Evolutionary conservation across 345 rosid species (phyloP).

Genomic region (Garcia nutans): DNA sequence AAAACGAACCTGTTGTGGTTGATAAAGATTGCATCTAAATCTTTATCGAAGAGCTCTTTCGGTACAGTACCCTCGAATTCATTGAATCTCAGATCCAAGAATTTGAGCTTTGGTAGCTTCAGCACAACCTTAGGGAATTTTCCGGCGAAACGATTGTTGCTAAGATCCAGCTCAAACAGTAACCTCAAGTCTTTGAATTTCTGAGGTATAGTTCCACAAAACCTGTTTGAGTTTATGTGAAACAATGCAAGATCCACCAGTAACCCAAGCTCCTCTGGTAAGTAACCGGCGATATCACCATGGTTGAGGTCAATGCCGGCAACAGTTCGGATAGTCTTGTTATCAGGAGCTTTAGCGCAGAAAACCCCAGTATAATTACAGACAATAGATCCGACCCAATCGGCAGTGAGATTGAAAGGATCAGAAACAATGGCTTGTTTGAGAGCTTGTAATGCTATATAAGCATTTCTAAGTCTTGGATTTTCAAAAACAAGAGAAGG

Average conservation of each 20-base stretch:
- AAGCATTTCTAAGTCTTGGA: slow-evolving; percentile 21
- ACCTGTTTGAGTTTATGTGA: slow-evolving; percentile 32
- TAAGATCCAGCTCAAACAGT: slow-evolving; percentile 28
- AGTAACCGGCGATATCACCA: slow-evolving; percentile 27
- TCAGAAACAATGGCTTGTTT: slow-evolving; percentile 27
- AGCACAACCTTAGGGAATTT: slow-evolving; percentile 23
- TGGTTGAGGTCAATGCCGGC: slow-evolving; percentile 37
- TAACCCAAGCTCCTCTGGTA: slow-evolving; percentile 28
- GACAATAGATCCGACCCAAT: slow-evolving; percentile 26
- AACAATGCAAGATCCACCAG: slow-evolving; percentile 28
- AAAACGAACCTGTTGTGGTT: slow-evolving; percentile 30
- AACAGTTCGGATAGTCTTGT: slow-evolving; percentile 8
- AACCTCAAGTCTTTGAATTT: slow-evolving; percentile 12
- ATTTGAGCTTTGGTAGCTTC: slow-evolving; percentile 15
- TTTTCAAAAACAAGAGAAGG: slow-evolving; percentile 21
- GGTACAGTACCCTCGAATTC: slow-evolving; percentile 28
- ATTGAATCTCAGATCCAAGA: slow-evolving; percentile 28
- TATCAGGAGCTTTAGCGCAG: slow-evolving; percentile 25
- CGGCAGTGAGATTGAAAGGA: slow-evolving; percentile 18
- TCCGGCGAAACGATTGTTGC: slow-evolving; percentile 31
- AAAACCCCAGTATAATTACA: slow-evolving; percentile 17
- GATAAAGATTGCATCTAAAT: slow-evolving; percentile 26
- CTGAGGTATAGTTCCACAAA: slow-evolving; percentile 24
- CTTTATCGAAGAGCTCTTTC: slow-evolving; percentile 20
- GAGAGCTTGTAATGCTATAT: slow-evolving; percentile 31